These are phyloP conservation scores for Magnolia changhungtana DNA, from an alignment of 164 flowering plant species.

Conservation along the genomic window DNA sequence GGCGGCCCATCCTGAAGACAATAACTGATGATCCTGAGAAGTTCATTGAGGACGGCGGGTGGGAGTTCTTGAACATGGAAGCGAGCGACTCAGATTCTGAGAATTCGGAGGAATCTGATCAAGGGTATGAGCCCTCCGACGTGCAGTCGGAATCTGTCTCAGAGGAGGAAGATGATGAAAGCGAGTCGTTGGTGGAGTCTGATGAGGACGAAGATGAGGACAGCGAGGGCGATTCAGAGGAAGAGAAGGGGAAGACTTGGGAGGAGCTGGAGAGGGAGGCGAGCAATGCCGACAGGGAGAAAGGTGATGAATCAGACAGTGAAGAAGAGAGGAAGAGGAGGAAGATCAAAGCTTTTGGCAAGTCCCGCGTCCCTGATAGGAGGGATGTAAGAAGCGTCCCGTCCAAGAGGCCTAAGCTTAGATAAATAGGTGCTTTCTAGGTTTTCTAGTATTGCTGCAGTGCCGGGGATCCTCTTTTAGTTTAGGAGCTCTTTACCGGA, in stretches of 20 bases:
- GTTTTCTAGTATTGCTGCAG: not conserved
- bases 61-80: slow-evolving; percentile 84
- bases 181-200: slow-evolving; percentile 76
- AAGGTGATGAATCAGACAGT: slow-evolving; percentile 71
- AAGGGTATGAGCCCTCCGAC: slow-evolving; percentile 74
- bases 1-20: slow-evolving; percentile 64
- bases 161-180: slow-evolving; percentile 60
- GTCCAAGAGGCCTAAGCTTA: slow-evolving; percentile 45
- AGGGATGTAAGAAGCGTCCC: slow-evolving; percentile 25
- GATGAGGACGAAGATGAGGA: slow-evolving; percentile 75
- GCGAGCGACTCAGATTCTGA: slow-evolving; percentile 72
- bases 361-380: slow-evolving; percentile 38
- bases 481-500: no score
- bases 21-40: slow-evolving; percentile 69
- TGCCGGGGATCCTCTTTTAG: no score
- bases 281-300: slow-evolving; percentile 72
- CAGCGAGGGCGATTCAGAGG: slow-evolving; percentile 61
- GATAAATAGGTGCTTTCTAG: slow-evolving; percentile 16
- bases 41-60: slow-evolving; percentile 78
- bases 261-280: slow-evolving; percentile 92
- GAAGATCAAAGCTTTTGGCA: slow-evolving; percentile 68
- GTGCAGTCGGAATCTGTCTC: slow-evolving; percentile 56
- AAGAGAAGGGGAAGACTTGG: slow-evolving; percentile 82
- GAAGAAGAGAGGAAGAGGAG: slow-evolving; percentile 71
- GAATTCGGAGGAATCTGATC: slow-evolving; percentile 63